Evolutionary conservation across 2,329 filamentous ascomycete genomes (phyloP), one percentile per base, ranked within the genome.

Genomic region (Arthroderma uncinatum): DNA sequence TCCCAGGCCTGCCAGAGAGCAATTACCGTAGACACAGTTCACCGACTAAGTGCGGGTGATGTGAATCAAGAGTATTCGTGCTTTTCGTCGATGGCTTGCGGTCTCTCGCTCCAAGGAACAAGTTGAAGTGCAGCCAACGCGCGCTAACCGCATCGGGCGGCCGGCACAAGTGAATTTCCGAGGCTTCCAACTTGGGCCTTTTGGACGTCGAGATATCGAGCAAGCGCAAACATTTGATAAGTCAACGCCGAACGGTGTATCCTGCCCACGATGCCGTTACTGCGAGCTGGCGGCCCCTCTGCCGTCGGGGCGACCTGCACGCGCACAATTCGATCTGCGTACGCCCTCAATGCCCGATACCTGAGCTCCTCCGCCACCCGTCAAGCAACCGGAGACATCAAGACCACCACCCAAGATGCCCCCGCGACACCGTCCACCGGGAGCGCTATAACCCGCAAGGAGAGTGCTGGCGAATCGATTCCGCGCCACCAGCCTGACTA

Each of bases 401-500:
- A 69, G 79, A 79, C 76, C 60, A 71, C 62, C 64, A 66, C 73
- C 58, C 63, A 70, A 57, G 73, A 75, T 64, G 74, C 76, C 61
- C 74, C 75, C 59, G 65, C 69, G 57, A 64, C 67, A 56, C 67
- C 68, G 62, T 61, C 64, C 60, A 68, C 67, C 64, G 67, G 64
- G 53, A 72, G 69, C 60, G 76, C 75, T 21, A 68, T 81, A 70
- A 76, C 80, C 63, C 75, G 74, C 59, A 69, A 78, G 63, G 74
- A 82, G 62, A 70, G 67, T 21, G 71, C 80, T 36, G 68, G 71
- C 10, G 73, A 80, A 65, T 77, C 74, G 60, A 74, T 77, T 67
- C 71, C 78, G 63, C 78, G 77, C 63, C 88, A 93, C 71, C 79
- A 87, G 65, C 89, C 89, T 60, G 86, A 95, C 70, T 96, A 94